Conservation (phyloP, 2,329 filamentous ascomycete genomes). For the Polytolypa hystricis region DNA sequence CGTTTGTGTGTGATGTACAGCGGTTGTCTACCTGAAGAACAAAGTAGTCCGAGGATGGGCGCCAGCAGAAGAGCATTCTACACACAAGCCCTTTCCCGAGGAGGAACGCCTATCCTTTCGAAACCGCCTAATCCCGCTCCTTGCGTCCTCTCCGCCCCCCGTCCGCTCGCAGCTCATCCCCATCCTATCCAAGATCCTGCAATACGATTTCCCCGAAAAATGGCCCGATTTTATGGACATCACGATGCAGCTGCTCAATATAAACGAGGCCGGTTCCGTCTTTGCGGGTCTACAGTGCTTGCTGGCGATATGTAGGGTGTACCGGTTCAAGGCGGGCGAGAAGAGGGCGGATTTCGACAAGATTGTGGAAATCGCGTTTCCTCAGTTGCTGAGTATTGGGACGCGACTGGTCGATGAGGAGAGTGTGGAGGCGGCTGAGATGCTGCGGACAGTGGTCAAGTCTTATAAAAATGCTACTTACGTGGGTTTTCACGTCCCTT, state of each 20-base stretch:
- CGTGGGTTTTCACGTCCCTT: slow-evolving; percentile 46
- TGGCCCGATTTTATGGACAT: slow-evolving; percentile 95
- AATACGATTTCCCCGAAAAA: slow-evolving; percentile 85
- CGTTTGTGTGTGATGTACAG: slow-evolving; percentile 36
- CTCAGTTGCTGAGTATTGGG: slow-evolving; percentile 74
- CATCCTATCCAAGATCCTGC: slow-evolving; percentile 87
- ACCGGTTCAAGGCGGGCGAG: slow-evolving; percentile 82
- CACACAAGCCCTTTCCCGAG: slow-evolving; percentile 68
- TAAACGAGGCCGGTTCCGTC: slow-evolving; percentile 74
- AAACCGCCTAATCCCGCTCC: slow-evolving; percentile 76
- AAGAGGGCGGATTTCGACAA: slow-evolving; percentile 80
- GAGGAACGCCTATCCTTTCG: slow-evolving; percentile 80
- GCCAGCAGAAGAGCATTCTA: slow-evolving; percentile 60
- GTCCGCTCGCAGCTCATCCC: slow-evolving; percentile 90
- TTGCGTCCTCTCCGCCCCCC: slow-evolving; percentile 67
- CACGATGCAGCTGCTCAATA: slow-evolving; percentile 76
- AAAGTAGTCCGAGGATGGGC: slow-evolving; percentile 89
- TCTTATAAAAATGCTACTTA: slow-evolving; percentile 98
- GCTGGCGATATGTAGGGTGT: slow-evolving; percentile 87
- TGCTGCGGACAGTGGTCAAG: slow-evolving; percentile 90
- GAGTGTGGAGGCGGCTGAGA: slow-evolving; percentile 89
- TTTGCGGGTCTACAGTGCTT: slow-evolving; percentile 91
- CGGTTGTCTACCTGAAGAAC: slow-evolving; percentile 96
- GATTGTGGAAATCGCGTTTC: slow-evolving; percentile 85
- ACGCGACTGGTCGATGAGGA: slow-evolving; percentile 82